phyloP scores from a whole-genome alignment of 176 grass and related monocot genomes.

The Urochloa ruziziensis region DNA sequence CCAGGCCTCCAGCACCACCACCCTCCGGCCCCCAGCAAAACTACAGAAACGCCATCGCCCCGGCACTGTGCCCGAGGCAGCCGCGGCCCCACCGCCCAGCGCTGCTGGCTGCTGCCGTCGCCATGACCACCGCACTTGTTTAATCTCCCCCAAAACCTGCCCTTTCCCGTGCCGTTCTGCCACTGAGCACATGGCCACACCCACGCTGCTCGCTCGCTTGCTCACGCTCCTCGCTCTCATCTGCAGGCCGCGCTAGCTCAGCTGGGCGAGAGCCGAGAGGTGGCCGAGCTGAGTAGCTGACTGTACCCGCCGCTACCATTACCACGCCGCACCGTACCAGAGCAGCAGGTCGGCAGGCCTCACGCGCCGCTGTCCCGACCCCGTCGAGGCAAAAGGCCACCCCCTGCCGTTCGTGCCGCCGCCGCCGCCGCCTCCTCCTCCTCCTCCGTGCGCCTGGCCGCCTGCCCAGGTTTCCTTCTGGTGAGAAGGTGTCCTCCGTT shows the following conservation, averaged over 20 bases:
- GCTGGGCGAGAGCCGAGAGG: not conserved
- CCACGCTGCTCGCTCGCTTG: not conserved
- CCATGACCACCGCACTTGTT: conserved; percentile 27
- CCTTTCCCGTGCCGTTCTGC: conserved; percentile 34
- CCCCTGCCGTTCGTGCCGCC: not conserved
- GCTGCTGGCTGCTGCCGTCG: not conserved
- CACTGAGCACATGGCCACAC: conserved; percentile 45
- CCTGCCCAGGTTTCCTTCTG: not conserved
- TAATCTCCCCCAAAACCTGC: not conserved
- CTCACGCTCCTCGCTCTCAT: not conserved
- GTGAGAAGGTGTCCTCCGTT: conserved; percentile 12
- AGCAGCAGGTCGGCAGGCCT: not conserved
- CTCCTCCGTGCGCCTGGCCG: not conserved
- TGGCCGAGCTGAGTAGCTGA: not conserved
- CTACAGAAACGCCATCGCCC: conserved; percentile 8
- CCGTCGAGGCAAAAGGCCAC: not conserved
- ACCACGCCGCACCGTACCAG: conserved; percentile 19
- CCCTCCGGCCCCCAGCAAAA: not conserved
- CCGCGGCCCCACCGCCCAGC: not conserved
- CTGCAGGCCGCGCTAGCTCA: not conserved
- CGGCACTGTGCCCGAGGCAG: conserved; percentile 5
- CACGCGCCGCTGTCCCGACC: not conserved
- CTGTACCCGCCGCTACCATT: conserved; percentile 27
- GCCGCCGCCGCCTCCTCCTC: conserved; percentile 7
- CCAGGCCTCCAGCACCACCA: too few species aligned